Percentiles rank a stretch among this genome's conserved stretches.
Conservation (phyloP, 106 monocot genomes). For the Platanthera zijinensis region DNA sequence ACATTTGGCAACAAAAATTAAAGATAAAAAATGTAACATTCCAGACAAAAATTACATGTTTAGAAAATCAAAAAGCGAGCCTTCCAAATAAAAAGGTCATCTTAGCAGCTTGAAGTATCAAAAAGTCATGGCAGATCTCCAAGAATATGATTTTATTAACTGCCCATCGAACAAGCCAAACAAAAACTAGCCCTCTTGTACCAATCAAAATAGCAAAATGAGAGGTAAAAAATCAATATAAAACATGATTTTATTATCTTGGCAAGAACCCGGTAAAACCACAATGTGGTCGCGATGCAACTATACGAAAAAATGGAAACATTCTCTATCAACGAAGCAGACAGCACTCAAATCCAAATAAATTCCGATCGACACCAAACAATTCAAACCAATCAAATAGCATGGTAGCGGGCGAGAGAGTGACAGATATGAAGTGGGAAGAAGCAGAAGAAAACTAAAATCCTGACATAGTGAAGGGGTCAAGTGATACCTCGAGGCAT, state of each 20-base stretch:
- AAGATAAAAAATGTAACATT: background rate
- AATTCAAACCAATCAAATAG: background rate
- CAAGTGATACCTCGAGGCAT: slow-evolving; percentile 42
- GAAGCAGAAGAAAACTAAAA: background rate
- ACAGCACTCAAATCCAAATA: background rate
- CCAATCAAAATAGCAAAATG: background rate
- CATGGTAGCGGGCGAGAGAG: background rate
- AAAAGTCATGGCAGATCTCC: background rate
- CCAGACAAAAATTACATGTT: background rate
- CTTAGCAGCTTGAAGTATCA: background rate
- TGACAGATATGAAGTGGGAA: background rate
- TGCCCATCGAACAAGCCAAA: background rate
- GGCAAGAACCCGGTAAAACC: background rate
- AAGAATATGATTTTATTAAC: background rate
- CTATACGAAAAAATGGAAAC: background rate
- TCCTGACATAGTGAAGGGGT: background rate
- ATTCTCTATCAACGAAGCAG: background rate
- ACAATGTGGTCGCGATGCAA: background rate
- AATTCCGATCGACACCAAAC: background rate
- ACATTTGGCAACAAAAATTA: background rate
- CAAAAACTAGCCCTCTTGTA: background rate
- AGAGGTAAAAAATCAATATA: background rate
- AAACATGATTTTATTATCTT: background rate
- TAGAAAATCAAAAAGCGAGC: background rate
- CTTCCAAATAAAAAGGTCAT: background rate